These are phyloP conservation scores for Fusarium stilboides DNA, from an alignment of 2,329 filamentous ascomycete species.

Conservation along the genomic window DNA sequence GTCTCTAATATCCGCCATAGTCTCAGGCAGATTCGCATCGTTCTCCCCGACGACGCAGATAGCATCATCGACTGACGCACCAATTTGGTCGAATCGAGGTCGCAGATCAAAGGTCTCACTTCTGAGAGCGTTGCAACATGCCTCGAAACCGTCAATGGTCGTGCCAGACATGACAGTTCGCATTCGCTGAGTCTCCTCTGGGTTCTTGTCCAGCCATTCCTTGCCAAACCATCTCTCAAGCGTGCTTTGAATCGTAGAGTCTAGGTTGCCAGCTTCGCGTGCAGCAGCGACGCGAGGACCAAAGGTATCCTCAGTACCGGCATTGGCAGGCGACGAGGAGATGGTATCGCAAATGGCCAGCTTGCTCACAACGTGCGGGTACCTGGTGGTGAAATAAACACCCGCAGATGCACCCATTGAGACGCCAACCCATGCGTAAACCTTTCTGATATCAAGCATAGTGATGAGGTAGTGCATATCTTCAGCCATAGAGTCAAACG, in stretches of 20 bases:
- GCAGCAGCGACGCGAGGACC: conserved; percentile 54
- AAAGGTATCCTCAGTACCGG: conserved; percentile 56
- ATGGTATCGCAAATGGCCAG: conserved; percentile 61
- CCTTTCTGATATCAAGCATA: conserved; percentile 50
- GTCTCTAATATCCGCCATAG: conserved; percentile 57
- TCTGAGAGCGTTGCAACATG: conserved; percentile 58
- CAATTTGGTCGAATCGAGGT: conserved; percentile 54
- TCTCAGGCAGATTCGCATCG: conserved; percentile 58
- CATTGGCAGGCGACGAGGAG: conserved; percentile 56
- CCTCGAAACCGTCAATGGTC: conserved; percentile 59
- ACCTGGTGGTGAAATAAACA: conserved; percentile 57
- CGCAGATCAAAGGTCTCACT: conserved; percentile 58
- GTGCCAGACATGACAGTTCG: conserved; percentile 56
- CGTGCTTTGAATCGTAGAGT: conserved; percentile 51
- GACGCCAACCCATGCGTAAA: conserved; percentile 61
- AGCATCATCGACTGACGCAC: conserved; percentile 54
- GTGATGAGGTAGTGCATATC: conserved; percentile 57
- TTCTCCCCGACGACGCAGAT: conserved; percentile 60
- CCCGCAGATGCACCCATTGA: conserved; percentile 62
- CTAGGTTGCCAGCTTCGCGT: conserved; percentile 53
- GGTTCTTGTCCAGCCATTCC: conserved; percentile 55
- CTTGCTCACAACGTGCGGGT: conserved; percentile 57
- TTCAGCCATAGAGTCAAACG: conserved; percentile 57
- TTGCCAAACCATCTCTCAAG: conserved; percentile 61
- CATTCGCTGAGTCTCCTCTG: conserved; percentile 56